Percentiles rank a stretch among this genome's conserved stretches.
phyloP scores from a whole-genome alignment of 768 basidiomycete genomes.

The Phallus indusiatus region DNA sequence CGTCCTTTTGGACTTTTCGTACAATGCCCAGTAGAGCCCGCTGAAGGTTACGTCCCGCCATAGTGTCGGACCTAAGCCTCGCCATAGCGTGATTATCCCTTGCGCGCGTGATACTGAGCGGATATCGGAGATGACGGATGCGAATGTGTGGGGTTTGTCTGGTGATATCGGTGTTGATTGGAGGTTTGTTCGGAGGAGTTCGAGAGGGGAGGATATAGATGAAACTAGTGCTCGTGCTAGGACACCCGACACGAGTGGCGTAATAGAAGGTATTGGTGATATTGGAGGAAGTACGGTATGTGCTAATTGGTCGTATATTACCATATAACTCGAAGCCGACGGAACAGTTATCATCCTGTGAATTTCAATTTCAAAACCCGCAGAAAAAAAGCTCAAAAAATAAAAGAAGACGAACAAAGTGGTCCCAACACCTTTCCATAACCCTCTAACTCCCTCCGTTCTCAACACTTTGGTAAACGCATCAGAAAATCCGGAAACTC shows the following conservation, averaged over 20 bases:
- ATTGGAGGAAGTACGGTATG: conserved; percentile 52
- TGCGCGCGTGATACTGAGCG: conserved; percentile 46
- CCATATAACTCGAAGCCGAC: conserved; percentile 86
- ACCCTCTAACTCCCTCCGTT: conserved; percentile 71
- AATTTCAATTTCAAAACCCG: not conserved
- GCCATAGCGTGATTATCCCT: conserved; percentile 72
- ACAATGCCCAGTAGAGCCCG: conserved; percentile 94
- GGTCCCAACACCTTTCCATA: conserved; percentile 96
- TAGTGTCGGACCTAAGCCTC: conserved; percentile 83
- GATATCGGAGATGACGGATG: conserved; percentile 61
- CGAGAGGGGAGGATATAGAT: conserved; percentile 75
- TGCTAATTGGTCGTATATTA: conserved; percentile 86
- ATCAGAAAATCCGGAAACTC: conserved; percentile 79
- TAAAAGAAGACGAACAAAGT: conserved; percentile 52
- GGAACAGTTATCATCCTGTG: conserved; percentile 82
- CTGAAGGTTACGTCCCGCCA: conserved; percentile 99
- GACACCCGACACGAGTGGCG: conserved; percentile 76
- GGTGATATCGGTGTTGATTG: conserved; percentile 76
- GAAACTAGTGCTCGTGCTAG: conserved; percentile 74
- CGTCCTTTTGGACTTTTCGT: conserved; percentile 69
- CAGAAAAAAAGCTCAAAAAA: not conserved
- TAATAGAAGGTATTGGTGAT: conserved; percentile 40
- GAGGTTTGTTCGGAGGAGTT: conserved; percentile 88
- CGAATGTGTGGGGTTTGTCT: conserved; percentile 63
- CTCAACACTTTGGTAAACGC: conserved; percentile 72